phyloP scores from a whole-genome alignment of 2,329 filamentous ascomycete species.

The Botrytis squamosa region DNA sequence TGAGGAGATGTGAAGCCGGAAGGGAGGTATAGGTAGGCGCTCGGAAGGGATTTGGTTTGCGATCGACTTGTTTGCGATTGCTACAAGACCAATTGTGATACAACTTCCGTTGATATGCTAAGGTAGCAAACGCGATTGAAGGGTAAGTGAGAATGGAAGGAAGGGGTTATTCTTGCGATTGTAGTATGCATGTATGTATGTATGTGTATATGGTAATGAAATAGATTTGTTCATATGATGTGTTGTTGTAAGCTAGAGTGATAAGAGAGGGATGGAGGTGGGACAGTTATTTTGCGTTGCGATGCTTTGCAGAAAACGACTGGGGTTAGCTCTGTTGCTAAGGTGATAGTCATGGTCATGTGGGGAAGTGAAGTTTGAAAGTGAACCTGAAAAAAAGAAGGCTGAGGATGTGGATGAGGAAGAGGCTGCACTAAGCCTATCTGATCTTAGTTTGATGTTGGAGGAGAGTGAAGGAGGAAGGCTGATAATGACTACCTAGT shows the following conservation, averaged over 20 bases:
- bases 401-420: background rate
- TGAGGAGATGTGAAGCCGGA: background rate
- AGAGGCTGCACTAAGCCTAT: background rate
- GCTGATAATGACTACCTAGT: background rate
- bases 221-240: background rate
- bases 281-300: constrained; percentile 1
- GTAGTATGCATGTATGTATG: background rate
- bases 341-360: constrained; percentile 8
- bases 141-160: background rate
- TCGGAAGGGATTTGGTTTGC: background rate
- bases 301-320: constrained; percentile 9
- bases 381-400: background rate
- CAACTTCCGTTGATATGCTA: background rate
- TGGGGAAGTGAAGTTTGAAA: background rate
- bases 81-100: background rate
- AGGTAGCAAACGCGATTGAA: constrained; percentile 3
- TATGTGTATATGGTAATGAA: background rate
- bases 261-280: background rate
- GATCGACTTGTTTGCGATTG: background rate
- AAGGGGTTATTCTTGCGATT: background rate
- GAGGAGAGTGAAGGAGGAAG: background rate
- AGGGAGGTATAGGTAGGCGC: background rate
- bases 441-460: no score
- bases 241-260: background rate
- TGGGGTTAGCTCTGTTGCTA: constrained; percentile 8